Conservation (phyloP, 305 asterid genomes). For the Fraxinus sp. region DNA sequence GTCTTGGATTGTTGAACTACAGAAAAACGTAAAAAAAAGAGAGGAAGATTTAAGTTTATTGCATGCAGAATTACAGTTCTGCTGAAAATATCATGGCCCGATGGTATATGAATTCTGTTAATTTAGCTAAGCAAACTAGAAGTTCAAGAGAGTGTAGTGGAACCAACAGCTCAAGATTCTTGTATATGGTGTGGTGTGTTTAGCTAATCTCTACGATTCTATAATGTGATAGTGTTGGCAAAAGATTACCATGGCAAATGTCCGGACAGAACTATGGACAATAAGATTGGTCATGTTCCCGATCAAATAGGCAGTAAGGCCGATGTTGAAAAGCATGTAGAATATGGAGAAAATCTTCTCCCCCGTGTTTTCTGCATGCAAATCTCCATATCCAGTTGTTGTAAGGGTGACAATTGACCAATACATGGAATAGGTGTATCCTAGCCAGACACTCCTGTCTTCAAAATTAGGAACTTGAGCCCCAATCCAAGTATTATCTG, state of each 20-base stretch:
- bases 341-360: conserved; percentile 79
- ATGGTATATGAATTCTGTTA: neutral
- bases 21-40: neutral
- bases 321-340: conserved; percentile 94
- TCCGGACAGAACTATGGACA: conserved; percentile 69
- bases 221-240: neutral
- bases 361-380: conserved; percentile 73
- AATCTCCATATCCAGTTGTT: conserved; percentile 88
- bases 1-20: neutral
- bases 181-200: neutral
- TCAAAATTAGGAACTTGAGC: conserved; percentile 53
- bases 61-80: neutral
- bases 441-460: conserved; percentile 62
- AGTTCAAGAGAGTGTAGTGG: neutral
- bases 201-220: neutral
- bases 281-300: conserved; percentile 95
- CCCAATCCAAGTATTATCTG: conserved; percentile 79
- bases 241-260: conserved; percentile 72
- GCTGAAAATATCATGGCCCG: neutral
- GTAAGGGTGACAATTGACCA: conserved; percentile 91
- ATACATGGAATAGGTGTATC: conserved; percentile 79
- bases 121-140: neutral
- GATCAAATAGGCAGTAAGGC: conserved; percentile 84
- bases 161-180: neutral
- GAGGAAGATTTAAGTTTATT: neutral